Evolutionary conservation across 441 rosid species (phyloP), one percentile per base, ranked within the genome.

Genomic region (Lepidium campestre): DNA sequence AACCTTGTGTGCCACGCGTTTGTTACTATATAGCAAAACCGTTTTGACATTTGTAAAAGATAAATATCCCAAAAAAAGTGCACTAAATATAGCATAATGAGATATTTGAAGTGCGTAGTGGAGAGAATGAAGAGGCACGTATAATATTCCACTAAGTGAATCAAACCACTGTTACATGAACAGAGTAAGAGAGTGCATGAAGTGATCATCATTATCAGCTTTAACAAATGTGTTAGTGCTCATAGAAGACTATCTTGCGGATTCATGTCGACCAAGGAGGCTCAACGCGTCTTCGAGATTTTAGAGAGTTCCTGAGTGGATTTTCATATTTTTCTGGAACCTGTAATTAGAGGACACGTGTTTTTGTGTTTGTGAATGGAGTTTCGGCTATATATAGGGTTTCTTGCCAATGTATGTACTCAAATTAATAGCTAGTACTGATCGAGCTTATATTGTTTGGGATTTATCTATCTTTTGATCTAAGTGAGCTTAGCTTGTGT

Each of bases 231-330:
- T 50, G 62, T 25, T 52, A 70, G 68, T 70, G 68, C 62, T 61
- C 53, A 37, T 15, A 42, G 68, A 70, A 45, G 74, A 53, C 74
- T 70, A 61, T 52, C 22, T 70, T 70, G 55, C 32, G 18, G 61
- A 61, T 61, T 61, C 74, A 23, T 70, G 74, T 70, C 74, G 68
- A 70, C 74, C 48, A 53, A 60, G 48, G 62, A 61, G 68, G 17
- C n/a, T 61, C 18, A 55, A 70, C 74, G 68, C 74, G 68, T 70
- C 48, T 70, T 32, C 22, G 20, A 60, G 59, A 27, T 48, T 37
- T 27, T 1, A 63, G 57, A 64, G 11, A 18, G 14, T 34, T 34
- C 32, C 7, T 70, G 61, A 42, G 61, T 60, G 61, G 44, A 14
- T 3, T 60, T 69, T 20, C 37, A 41, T 67, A 29, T 60, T 40